A percentile compares a stretch with the other conserved stretches of the same genome.
These are phyloP conservation scores for Leccinum ochraceum DNA, from an alignment of 768 basidiomycete genomes.

Conservation along the genomic window DNA sequence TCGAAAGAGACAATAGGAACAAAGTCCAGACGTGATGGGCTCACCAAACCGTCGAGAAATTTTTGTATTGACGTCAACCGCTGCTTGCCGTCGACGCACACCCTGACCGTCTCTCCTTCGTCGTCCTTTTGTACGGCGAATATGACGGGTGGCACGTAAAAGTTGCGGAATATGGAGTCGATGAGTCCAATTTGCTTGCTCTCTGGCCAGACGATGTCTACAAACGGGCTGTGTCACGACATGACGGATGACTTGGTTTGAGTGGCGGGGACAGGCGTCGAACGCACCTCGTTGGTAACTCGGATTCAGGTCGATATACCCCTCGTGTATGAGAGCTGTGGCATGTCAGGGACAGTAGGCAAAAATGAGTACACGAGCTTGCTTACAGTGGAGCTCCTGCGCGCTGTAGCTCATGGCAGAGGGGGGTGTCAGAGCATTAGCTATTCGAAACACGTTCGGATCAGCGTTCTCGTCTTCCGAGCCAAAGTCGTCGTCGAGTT, in stretches of 20 bases:
- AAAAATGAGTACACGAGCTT: background rate
- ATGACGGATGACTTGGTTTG: background rate
- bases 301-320: slow-evolving; percentile 68
- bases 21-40: too few species aligned
- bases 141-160: slow-evolving; percentile 52
- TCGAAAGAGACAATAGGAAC: too few species aligned
- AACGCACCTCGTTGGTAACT: slow-evolving; percentile 68
- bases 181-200: slow-evolving; percentile 59
- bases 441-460: slow-evolving; percentile 45
- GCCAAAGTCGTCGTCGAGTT: slow-evolving; percentile 47
- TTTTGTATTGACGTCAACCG: slow-evolving; percentile 48
- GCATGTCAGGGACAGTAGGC: slow-evolving; percentile 3
- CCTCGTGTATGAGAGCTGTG: slow-evolving; percentile 65
- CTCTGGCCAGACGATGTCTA: slow-evolving; percentile 79
- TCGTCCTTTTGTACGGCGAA: slow-evolving; percentile 45
- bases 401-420: slow-evolving; percentile 44
- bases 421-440: slow-evolving; percentile 42
- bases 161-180: slow-evolving; percentile 54
- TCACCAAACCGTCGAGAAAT: too few species aligned
- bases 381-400: slow-evolving; percentile 47
- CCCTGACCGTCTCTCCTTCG: slow-evolving; percentile 40
- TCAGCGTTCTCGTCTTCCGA: slow-evolving; percentile 41
- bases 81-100: slow-evolving; percentile 58
- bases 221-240: background rate
- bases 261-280: background rate